A percentile compares a stretch with the other conserved stretches of the same genome.
Conservation (phyloP, 2,329 filamentous ascomycete genomes). For the Cercospora berteroae region DNA sequence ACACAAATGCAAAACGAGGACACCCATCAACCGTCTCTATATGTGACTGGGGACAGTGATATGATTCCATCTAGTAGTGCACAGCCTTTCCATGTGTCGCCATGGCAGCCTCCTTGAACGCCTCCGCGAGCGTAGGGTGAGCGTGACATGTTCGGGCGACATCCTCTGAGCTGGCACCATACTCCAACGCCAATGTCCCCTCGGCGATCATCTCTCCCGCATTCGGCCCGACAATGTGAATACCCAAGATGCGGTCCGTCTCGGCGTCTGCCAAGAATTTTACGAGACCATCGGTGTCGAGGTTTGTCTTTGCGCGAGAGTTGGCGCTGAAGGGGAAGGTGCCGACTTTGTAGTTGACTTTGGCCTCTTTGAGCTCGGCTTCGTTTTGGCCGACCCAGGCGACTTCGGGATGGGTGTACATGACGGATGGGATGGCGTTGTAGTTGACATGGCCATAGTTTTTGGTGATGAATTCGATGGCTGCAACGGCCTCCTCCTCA, state of each 20-base stretch:
- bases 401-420: conserved; percentile 99
- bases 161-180: conserved; percentile 92
- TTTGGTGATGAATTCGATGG: conserved; percentile 96
- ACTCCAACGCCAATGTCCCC: conserved; percentile 90
- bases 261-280: conserved; percentile 96
- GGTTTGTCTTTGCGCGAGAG: conserved; percentile 97
- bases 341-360: conserved; percentile 88
- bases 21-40: background rate
- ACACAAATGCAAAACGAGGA: background rate
- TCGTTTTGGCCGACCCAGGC: conserved; percentile 98
- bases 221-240: conserved; percentile 94
- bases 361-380: conserved; percentile 86
- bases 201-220: conserved; percentile 99
- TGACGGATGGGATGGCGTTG: conserved; percentile 92
- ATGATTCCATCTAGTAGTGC: conserved; percentile 66
- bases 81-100: conserved; percentile 93
- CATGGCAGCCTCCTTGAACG: conserved; percentile 99
- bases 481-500: conserved; percentile 94
- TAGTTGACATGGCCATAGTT: conserved; percentile 99
- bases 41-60: background rate
- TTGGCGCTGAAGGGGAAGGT: conserved; percentile 98
- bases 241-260: conserved; percentile 90
- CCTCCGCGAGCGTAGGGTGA: conserved; percentile 92
- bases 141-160: conserved; percentile 94
- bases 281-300: conserved; percentile 91